These are phyloP conservation scores for Thermothielavioides terrestris DNA, from an alignment of 495 filamentous ascomycete genomes.

Conservation along the genomic window DNA sequence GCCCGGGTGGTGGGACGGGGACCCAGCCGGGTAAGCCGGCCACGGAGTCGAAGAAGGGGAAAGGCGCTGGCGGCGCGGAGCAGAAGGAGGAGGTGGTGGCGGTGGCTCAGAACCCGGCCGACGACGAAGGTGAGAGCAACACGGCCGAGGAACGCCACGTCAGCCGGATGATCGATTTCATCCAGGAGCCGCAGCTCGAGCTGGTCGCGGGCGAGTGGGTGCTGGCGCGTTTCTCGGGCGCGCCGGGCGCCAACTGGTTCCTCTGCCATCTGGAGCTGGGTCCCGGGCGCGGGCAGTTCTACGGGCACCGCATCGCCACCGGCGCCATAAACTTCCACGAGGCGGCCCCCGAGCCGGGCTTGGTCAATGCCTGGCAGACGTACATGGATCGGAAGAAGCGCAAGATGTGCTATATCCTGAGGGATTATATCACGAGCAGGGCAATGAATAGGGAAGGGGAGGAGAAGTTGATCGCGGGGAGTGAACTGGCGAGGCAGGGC, in stretches of 20 bases:
- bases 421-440: conserved; percentile 14
- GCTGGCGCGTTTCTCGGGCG: conserved; percentile 36
- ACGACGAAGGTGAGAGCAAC: conserved; percentile 7
- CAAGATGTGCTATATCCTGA: conserved; percentile 29
- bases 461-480: conserved; percentile 1
- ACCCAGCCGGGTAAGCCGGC: too few relatives aligned
- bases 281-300: conserved; percentile 25
- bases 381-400: conserved; percentile 36
- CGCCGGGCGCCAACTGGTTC: conserved; percentile 38
- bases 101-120: too few relatives aligned
- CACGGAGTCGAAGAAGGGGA: too few relatives aligned
- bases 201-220: conserved; percentile 42
- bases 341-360: conserved; percentile 27
- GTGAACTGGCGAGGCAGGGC: not conserved
- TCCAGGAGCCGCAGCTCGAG: conserved; percentile 31
- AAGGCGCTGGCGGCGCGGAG: too few relatives aligned
- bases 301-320: conserved; percentile 33
- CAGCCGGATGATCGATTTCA: conserved; percentile 34
- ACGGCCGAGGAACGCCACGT: conserved; percentile 27
- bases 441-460: conserved; percentile 4
- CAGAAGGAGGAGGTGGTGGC: too few relatives aligned
- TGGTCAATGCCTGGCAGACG: conserved; percentile 30
- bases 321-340: conserved; percentile 32
- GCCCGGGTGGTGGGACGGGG: too few relatives aligned
- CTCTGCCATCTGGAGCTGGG: conserved; percentile 39